Base-by-base conservation (phyloP, 2,329 filamentous ascomycete genomes). In the Paraconiothyrium brasiliense region DNA sequence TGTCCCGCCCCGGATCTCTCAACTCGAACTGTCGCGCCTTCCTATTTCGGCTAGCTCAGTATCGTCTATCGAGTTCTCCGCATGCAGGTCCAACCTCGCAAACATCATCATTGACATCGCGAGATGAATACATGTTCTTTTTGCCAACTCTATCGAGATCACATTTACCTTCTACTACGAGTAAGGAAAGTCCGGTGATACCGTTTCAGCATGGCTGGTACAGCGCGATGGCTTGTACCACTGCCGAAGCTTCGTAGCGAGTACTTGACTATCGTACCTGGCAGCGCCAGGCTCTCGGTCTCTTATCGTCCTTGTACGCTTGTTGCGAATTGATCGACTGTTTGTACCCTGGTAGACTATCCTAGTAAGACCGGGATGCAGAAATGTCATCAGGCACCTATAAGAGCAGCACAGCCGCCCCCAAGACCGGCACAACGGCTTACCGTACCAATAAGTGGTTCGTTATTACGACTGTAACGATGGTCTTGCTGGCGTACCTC, bases 401-500 rank as follows among this genome's bases (percentile, higher is more conserved):
- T 59, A 59, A 57, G 39, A 20, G 14, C 32, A 10, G 16, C 16
- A 43, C 35, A 14, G 39, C 37, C 16, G 32, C 44, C 51, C 27
- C 32, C 41, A 4, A 32, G 27, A 49, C 35, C n/a, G 22, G 2
- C 10, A 13, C 24, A 4, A 49, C n/a, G 24, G 14, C 20, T 24
- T 10, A 11, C 24, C 30, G 7, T 49, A 35, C 13, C 9, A 37
- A 14, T 22, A 43, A 30, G 16, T 35, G 6, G 20, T 35, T 56
- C 9, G 4, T 60, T 20, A 27, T 54, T 30, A n/a, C 41, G 5
- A 32, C 54, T 37, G 16, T 54, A 47, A 41, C 57, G 2, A 56
- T 67, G 56, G 59, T 54, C 48, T 64, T 64, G 30, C 16, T 54
- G n/a, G 61, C 61, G 24, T 54, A 50, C 27, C 11, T 58, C 27